Evolutionary conservation across 1,139 yeast species (phyloP).

Genomic region (Torulaspora pretoriensis): DNA sequence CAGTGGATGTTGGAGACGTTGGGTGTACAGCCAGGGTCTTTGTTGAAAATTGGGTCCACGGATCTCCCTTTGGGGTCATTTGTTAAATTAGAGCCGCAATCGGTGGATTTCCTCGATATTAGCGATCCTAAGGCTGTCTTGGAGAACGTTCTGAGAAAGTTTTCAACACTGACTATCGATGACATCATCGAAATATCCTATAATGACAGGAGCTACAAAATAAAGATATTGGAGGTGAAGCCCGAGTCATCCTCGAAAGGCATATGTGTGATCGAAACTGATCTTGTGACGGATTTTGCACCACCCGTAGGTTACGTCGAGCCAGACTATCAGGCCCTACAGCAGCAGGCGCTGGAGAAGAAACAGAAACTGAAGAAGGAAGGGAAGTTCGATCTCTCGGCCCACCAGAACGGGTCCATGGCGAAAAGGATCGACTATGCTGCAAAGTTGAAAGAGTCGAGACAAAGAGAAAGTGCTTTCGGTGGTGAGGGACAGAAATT

Average conservation of each 20-base stretch:
- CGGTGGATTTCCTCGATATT: constrained; percentile 87
- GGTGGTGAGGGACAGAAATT: constrained; percentile 67
- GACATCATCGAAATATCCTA: constrained; percentile 85
- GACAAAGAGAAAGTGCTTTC: constrained; percentile 39
- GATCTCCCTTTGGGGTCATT: constrained; percentile 83
- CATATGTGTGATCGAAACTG: constrained; percentile 95
- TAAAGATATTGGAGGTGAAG: constrained; percentile 81
- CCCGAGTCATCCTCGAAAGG: constrained; percentile 66
- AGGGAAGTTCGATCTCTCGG: constrained; percentile 37
- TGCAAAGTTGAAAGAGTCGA: constrained; percentile 47
- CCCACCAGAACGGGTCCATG: constrained; percentile 61
- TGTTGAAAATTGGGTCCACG: constrained; percentile 68
- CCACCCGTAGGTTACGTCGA: constrained; percentile 99
- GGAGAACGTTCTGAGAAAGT: constrained; percentile 85
- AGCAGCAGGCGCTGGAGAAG: constrained; percentile 19
- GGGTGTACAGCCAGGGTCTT: constrained; percentile 67
- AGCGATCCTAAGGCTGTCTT: constrained; percentile 95
- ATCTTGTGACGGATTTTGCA: constrained; percentile 94
- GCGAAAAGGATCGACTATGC: constrained; percentile 71
- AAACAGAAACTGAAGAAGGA: constrained; percentile 18
- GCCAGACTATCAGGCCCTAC: constrained; percentile 51
- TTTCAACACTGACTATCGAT: constrained; percentile 78
- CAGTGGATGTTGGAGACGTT: constrained; percentile 95
- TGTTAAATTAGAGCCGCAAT: constrained; percentile 93
- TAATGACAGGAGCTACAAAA: constrained; percentile 73